Base-by-base conservation (phyloP, 306 rosid species). In the Pyrus bretschneideri region DNA sequence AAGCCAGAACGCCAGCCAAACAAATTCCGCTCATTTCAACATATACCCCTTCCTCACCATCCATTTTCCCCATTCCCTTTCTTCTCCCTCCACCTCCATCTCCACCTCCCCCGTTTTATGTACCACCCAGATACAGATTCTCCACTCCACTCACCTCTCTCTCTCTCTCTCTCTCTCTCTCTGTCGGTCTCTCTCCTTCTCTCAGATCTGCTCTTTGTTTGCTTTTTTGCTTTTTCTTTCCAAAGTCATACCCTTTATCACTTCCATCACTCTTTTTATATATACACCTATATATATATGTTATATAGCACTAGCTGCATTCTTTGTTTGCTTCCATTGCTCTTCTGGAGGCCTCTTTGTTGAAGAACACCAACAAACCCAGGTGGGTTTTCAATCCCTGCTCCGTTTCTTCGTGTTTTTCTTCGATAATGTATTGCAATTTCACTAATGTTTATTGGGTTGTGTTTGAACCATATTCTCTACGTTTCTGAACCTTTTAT, bases 91-190 rank as follows among this genome's bases (percentile, higher is more conserved):
- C 55, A 18, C 18, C 18, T 46, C 54, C 54, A 1, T 7, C 54
- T 49, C 54, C 54, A 6, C 73, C 29, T 78, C 84, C 54, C 73
- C 29, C 80, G 83, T 78, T 79, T 79, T 74, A 45, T 67, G 76
- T 82, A 74, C 87, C 90, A 45, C 85, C 80, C 81, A 62, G 79
- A 79, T 81, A 78, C 87, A 83, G 87, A 88, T 88, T 88, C 97
- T 86, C 89, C 95, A 79, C 85, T 86, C 74, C 72, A 61, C 23
- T 54, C 55, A 22, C 52, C 60, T 69, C 64, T 52, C 49, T 33
- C 74, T 42, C 69, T 79, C n/a, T n/a, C n/a, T n/a, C n/a, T n/a
- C n/a, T n/a, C n/a, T 23, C 30, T 29, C 30, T 29, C 3, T 29
- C 0, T 29, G 2, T 25, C 31, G 49, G 4, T 4, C 52, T 73